These are phyloP conservation scores for Pharus latifolius DNA, from an alignment of 176 grass and related monocot genomes.

Conservation along the genomic window DNA sequence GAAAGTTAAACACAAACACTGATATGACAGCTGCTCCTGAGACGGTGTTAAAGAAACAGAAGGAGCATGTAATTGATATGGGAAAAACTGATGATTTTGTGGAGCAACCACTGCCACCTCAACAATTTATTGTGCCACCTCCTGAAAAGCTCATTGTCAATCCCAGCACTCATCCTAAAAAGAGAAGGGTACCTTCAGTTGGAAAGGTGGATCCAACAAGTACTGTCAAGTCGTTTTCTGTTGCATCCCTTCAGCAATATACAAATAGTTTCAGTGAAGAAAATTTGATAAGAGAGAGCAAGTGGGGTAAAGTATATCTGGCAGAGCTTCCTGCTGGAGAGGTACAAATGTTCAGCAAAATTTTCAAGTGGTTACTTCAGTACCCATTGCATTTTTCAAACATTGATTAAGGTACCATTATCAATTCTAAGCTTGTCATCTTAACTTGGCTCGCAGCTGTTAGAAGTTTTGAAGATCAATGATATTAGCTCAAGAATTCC, in stretches of 20 bases:
- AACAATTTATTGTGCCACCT: constrained; percentile 2
- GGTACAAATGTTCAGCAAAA: constrained; percentile 38
- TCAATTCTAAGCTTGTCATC: constrained; percentile 10
- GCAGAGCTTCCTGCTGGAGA: constrained; percentile 79
- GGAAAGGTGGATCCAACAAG: constrained; percentile 41
- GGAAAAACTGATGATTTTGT: constrained; percentile 40
- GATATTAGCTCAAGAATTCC: constrained; percentile 55
- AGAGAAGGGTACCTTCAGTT: constrained; percentile 26
- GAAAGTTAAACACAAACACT: constrained; percentile 10
- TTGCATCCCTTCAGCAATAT: constrained; percentile 79
- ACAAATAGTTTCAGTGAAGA: constrained; percentile 80
- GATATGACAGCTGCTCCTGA: constrained; percentile 24
- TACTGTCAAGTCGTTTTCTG: constrained; percentile 69
- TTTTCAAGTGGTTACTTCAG: neutral
- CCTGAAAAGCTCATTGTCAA: constrained; percentile 35
- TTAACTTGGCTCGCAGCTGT: constrained; percentile 36
- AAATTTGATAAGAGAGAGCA: constrained; percentile 82
- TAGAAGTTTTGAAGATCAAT: constrained; percentile 95
- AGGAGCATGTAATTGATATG: constrained; percentile 59
- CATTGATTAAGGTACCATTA: constrained; percentile 4
- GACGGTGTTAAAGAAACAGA: constrained; percentile 28
- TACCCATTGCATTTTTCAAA: neutral
- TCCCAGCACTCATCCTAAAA: constrained; percentile 42
- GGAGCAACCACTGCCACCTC: constrained; percentile 26
- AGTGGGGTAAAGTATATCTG: constrained; percentile 70